phyloP scores from a whole-genome alignment of 768 basidiomycete genomes.

The Candolleomyces eurysporus region DNA sequence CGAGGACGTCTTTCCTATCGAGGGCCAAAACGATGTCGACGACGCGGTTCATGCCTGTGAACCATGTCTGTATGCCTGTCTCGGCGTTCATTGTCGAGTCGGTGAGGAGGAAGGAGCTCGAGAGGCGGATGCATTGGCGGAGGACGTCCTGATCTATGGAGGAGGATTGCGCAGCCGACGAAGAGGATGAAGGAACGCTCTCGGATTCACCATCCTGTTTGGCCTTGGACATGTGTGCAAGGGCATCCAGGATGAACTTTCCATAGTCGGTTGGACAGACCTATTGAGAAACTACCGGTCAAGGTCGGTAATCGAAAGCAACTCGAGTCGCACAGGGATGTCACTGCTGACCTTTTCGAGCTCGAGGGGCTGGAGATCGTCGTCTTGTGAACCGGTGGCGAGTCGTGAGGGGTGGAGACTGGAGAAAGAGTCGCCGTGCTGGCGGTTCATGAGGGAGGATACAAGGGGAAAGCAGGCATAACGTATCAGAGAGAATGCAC shows the following conservation, averaged over 20 bases:
- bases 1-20: conserved; percentile 62
- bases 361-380: conserved; percentile 9
- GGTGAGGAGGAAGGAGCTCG: conserved; percentile 77
- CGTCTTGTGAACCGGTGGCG: too few relatives aligned
- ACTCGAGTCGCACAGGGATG: background rate
- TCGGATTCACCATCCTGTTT: conserved; percentile 11
- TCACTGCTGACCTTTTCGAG: conserved; percentile 15
- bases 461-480: too few relatives aligned
- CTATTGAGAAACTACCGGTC: conserved; percentile 15
- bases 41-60: conserved; percentile 61
- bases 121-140: conserved; percentile 62
- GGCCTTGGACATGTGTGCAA: conserved; percentile 49
- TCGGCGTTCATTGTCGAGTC: conserved; percentile 66
- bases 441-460: too few relatives aligned
- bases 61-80: conserved; percentile 60
- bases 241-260: conserved; percentile 53
- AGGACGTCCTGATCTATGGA: conserved; percentile 60
- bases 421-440: too few relatives aligned
- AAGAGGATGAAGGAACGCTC: background rate
- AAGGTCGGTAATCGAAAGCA: conserved; percentile 6
- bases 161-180: conserved; percentile 15
- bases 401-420: background rate
- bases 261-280: conserved; percentile 57
- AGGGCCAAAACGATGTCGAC: conserved; percentile 75
- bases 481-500: too few relatives aligned